Evolutionary conservation across 202 grass and related monocot species (phyloP), one percentile per base, ranked within the genome.

Genomic region (Alloteropsis angusta): DNA sequence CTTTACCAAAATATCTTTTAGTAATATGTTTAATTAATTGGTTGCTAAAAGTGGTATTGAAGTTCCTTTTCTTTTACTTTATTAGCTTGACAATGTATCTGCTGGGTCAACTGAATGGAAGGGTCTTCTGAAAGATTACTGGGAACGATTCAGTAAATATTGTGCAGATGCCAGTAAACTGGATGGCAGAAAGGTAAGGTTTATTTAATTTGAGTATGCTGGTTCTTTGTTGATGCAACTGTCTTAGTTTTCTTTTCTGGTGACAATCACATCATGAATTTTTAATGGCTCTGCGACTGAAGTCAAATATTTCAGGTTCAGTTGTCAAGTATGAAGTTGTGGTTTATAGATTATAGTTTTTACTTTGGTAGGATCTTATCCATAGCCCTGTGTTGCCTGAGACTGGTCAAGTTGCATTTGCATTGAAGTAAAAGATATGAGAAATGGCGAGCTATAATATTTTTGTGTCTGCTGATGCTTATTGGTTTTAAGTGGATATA

Each of bases 11-110:
- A 72, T 5, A 17, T 57, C 9, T 69, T 84, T 69, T n/a, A 41
- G n/a, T 65, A 38, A 23, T 73, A 45, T 45, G 45, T 23, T 17
- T 37, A 77, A 65, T 50, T 59, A 22, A 18, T n/a, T 58, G 22
- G 18, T 66, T 88, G 60, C 8, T 53, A 58, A 41, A 53, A 75
- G 28, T 49, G 18, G 39, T 78, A 37, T 19, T 82, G 56, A 70
- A 72, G 7, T 84, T 52, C 68, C 12, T 57, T 82, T 74, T 72
- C 71, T 78, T 25, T 60, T 60, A 41, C 35, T 75, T 86, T 62
- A 65, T 85, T 85, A 98, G 96, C 85, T 99, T 65, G 92, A 99
- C 71, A 99, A 99, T 86, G 88, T 99, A 16, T 99, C 92, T 84
- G 88, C 90, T 77, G 96, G 96, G 30, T 82, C 84, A 82, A 95